phyloP scores from a whole-genome alignment of 139 green algal genomes.

The Nannochloris sp. region DNA sequence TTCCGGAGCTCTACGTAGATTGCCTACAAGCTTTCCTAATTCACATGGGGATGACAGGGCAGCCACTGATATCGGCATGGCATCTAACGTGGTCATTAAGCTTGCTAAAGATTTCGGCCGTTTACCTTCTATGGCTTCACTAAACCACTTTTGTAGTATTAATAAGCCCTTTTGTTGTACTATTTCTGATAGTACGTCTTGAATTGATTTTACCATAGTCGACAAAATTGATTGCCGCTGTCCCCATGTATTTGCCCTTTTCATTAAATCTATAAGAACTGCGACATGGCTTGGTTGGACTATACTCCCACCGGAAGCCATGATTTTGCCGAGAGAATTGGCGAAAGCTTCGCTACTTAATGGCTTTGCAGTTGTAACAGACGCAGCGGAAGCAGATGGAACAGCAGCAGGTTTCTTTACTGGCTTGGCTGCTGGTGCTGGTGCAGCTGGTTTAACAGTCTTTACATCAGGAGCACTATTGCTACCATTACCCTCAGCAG shows the following conservation, averaged over 20 bases:
- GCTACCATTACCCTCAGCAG: neutral
- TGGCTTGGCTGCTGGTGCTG: neutral
- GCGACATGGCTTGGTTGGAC: conserved; percentile 4
- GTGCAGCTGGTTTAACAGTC: neutral
- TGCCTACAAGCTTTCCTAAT: conserved; percentile 22
- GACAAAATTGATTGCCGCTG: conserved; percentile 18
- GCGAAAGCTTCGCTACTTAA: conserved; percentile 15
- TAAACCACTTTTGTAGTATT: conserved; percentile 22
- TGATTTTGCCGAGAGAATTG: conserved; percentile 2
- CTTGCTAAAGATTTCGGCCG: conserved; percentile 5
- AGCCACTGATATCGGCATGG: conserved; percentile 23
- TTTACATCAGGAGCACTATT: neutral
- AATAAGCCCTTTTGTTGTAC: conserved; percentile 6
- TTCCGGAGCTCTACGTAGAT: conserved; percentile 16
- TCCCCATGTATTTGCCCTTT: neutral
- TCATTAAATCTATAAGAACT: conserved; percentile 10
- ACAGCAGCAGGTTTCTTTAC: neutral
- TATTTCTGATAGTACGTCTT: conserved; percentile 9
- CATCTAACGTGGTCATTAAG: conserved; percentile 6
- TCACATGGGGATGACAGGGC: conserved; percentile 18
- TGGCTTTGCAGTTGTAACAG: too few relatives aligned
- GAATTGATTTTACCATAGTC: conserved; percentile 12
- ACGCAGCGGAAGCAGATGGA: neutral
- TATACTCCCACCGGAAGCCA: conserved; percentile 14
- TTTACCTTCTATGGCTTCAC: neutral